A percentile compares a stretch with the other conserved stretches of the same genome.
phyloP scores from a whole-genome alignment of 2,329 filamentous ascomycete genomes.

The Corynespora cassiicola region DNA sequence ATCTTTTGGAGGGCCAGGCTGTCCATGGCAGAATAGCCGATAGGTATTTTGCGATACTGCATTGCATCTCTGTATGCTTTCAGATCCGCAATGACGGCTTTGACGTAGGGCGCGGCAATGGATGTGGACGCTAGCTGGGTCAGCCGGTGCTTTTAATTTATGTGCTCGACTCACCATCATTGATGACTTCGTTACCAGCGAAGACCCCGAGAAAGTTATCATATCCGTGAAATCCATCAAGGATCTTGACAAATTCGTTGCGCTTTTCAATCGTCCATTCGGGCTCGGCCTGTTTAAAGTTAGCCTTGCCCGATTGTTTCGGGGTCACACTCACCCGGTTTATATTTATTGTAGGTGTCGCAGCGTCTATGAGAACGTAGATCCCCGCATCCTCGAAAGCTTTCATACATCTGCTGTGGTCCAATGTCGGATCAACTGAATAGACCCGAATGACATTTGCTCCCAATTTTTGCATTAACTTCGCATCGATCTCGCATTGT shows the following conservation, averaged over 20 bases:
- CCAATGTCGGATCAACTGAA: slow-evolving; percentile 15
- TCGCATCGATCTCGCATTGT: slow-evolving; percentile 15
- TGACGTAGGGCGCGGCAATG: slow-evolving; percentile 1
- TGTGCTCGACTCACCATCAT: slow-evolving; percentile 6
- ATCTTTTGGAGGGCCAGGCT: background rate
- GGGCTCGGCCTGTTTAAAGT: background rate
- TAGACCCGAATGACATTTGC: slow-evolving; percentile 16
- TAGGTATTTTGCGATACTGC: slow-evolving; percentile 17
- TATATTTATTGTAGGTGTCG: slow-evolving; percentile 5
- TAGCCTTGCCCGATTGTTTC: too few species aligned
- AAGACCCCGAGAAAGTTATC: slow-evolving; percentile 8
- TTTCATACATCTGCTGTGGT: slow-evolving; percentile 18
- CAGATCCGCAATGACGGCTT: slow-evolving; percentile 5
- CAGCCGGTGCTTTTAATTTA: too few species aligned
- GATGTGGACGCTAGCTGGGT: background rate
- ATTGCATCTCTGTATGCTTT: slow-evolving; percentile 15
- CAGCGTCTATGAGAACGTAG: slow-evolving; percentile 17
- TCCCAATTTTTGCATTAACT: slow-evolving; percentile 10
- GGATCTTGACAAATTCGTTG: slow-evolving; percentile 3
- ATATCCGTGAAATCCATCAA: slow-evolving; percentile 9
- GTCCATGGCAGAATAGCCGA: slow-evolving; percentile 15
- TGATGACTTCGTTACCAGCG: slow-evolving; percentile 13
- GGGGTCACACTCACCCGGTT: slow-evolving; percentile 9
- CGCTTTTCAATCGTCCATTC: slow-evolving; percentile 4
- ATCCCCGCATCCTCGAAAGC: slow-evolving; percentile 15